Evolutionary conservation across 306 rosid genomes (phyloP).

Genomic region (Gillenia trifoliata): DNA sequence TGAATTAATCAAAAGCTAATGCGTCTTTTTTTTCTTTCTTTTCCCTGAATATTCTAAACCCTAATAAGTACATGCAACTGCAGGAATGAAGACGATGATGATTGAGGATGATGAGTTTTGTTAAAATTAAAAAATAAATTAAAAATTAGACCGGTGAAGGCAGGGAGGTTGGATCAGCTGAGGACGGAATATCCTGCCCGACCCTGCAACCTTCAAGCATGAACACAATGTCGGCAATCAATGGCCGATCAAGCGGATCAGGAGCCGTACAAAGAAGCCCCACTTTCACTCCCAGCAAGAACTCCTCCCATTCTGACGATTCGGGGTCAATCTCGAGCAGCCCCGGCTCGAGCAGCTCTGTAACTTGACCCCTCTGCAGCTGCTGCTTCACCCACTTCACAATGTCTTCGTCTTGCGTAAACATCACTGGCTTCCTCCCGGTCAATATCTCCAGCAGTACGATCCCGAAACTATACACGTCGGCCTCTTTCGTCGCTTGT

Average conservation of each 20-base stretch:
- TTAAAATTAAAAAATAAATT: not conserved
- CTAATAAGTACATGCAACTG: not conserved
- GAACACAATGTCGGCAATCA: constrained; percentile 74
- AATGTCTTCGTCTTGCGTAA: constrained; percentile 67
- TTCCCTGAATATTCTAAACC: too few species aligned
- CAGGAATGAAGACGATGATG: constrained; percentile 13
- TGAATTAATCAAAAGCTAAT: not conserved
- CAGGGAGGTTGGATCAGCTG: constrained; percentile 75
- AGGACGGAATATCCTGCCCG: constrained; percentile 75
- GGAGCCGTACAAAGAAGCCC: constrained; percentile 78
- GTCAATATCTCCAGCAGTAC: constrained; percentile 75
- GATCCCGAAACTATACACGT: constrained; percentile 79
- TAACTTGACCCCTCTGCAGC: constrained; percentile 59
- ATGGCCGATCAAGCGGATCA: constrained; percentile 82
- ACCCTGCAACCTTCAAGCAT: constrained; percentile 92
- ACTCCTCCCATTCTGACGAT: constrained; percentile 88
- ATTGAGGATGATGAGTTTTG: constrained; percentile 2
- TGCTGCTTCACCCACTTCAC: constrained; percentile 88
- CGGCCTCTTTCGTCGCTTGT: constrained; percentile 56
- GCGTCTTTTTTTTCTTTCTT: not conserved
- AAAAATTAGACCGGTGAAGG: constrained; percentile 56
- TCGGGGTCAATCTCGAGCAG: constrained; percentile 81
- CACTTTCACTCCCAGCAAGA: constrained; percentile 71
- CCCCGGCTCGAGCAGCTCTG: constrained; percentile 75
- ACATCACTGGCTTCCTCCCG: constrained; percentile 75